Evolutionary conservation across 257 asterid genomes (phyloP).

Genomic region (Hygrophila difformis): DNA sequence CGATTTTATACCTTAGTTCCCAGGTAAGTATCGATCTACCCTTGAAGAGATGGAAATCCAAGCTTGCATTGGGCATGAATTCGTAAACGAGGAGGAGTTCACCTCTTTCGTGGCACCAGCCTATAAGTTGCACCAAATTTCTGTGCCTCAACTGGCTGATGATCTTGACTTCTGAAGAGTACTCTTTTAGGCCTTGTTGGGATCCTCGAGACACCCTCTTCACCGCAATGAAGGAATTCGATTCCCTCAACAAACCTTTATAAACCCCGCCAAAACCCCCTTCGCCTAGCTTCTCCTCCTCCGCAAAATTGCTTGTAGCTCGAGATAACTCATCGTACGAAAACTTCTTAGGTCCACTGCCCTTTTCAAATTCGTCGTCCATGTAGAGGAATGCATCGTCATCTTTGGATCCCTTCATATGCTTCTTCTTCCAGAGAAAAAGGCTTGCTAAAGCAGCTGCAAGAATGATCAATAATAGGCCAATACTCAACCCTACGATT

Average conservation of each 20-base stretch:
- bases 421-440: conserved; percentile 10
- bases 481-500: conserved; percentile 16
- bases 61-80: conserved; percentile 26
- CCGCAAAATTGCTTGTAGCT: conserved; percentile 15
- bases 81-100: no score
- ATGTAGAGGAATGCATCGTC: not conserved
- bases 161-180: no score
- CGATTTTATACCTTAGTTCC: conserved; percentile 8
- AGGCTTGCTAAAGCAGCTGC: not conserved
- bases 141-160: no score
- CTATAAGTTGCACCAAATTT: conserved; percentile 24
- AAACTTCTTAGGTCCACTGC: conserved; percentile 16
- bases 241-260: conserved; percentile 12
- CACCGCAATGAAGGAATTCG: conserved; percentile 17
- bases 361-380: conserved; percentile 21
- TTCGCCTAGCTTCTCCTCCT: conserved; percentile 20
- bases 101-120: conserved; percentile 25
- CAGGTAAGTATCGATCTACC: not conserved
- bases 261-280: no score
- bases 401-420: not conserved
- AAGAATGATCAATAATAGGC: not conserved
- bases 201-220: no score
- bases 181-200: no score
- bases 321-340: conserved; percentile 9
- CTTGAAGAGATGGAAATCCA: conserved; percentile 19